phyloP scores from a whole-genome alignment of 2,329 filamentous ascomycete species.

The Aspergillus hiratsukae region DNA sequence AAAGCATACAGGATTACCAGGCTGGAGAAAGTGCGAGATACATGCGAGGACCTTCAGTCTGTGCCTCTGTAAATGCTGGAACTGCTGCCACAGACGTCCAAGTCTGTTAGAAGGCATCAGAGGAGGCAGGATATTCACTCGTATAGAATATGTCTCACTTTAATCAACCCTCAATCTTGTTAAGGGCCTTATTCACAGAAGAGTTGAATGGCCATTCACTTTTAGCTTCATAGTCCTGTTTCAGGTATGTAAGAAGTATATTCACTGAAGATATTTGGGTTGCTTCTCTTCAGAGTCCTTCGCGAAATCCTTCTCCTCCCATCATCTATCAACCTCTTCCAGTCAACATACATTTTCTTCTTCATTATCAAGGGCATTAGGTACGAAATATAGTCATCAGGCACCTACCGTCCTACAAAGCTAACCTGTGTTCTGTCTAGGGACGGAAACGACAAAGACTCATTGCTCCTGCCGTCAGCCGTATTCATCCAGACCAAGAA shows the following conservation, averaged over 20 bases:
- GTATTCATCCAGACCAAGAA: too few relatives aligned
- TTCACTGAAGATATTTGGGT: neutral
- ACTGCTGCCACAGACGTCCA: constrained; percentile 26
- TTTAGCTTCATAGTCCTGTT: too few relatives aligned
- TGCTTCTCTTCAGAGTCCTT: neutral
- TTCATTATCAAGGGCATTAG: too few relatives aligned
- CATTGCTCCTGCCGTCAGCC: too few relatives aligned
- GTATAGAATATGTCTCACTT: neutral
- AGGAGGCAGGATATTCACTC: constrained; percentile 6
- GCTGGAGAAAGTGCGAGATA: too few relatives aligned
- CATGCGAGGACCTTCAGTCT: constrained; percentile 19
- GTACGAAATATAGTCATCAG: too few relatives aligned
- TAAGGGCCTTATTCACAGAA: neutral
- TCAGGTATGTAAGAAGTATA: neutral
- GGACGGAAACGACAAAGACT: too few relatives aligned
- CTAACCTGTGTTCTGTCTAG: too few relatives aligned
- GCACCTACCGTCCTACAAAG: too few relatives aligned
- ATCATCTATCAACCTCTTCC: neutral
- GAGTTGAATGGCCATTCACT: neutral
- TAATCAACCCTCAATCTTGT: neutral
- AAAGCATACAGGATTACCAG: too few relatives aligned
- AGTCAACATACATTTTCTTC: too few relatives aligned
- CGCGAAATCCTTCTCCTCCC: neutral
- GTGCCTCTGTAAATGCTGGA: constrained; percentile 22
- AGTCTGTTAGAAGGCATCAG: constrained; percentile 22